Conservation (phyloP, 371 early-diverging fungal species). For the Mortierella sp. region DNA sequence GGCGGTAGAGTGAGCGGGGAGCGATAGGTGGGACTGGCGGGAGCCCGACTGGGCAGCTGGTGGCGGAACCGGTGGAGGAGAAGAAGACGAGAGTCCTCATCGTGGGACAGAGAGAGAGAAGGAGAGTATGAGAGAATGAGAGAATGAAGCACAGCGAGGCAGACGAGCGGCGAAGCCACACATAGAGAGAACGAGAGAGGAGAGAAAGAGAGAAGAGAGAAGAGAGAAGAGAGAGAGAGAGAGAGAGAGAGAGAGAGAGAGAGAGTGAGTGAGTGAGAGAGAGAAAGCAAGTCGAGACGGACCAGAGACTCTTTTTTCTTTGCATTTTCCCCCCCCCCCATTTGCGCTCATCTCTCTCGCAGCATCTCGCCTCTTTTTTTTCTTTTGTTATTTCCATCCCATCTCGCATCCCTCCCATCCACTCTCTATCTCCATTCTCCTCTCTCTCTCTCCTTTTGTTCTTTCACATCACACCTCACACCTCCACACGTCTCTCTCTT, state of each 20-base stretch:
- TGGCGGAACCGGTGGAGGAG: neutral
- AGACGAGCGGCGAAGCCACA: neutral
- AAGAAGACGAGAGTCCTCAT: conserved; percentile 3
- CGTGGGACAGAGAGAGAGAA: too few relatives aligned
- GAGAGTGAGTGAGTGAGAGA: neutral
- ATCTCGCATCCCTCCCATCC: neutral
- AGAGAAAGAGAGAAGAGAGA: neutral
- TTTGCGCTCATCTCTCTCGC: neutral
- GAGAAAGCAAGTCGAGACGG: neutral
- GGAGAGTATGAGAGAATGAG: neutral
- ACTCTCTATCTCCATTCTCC: neutral
- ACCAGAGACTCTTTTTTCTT: neutral
- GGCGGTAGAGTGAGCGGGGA: neutral
- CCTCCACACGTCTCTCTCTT: neutral
- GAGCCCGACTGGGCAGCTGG: conserved; percentile 9
- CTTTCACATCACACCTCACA: neutral
- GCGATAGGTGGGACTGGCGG: conserved; percentile 12
- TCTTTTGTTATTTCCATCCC: neutral
- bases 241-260: conserved; percentile 1
- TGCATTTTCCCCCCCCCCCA: neutral
- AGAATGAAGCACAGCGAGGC: too few relatives aligned
- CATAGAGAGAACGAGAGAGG: neutral
- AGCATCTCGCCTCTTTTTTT: neutral
- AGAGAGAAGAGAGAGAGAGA: neutral
- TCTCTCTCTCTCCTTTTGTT: neutral